A percentile compares a stretch with the other conserved stretches of the same genome.
These are phyloP conservation scores for Pseudogymnoascus sp. DNA, from an alignment of 2,329 filamentous ascomycete genomes.

Conservation along the genomic window DNA sequence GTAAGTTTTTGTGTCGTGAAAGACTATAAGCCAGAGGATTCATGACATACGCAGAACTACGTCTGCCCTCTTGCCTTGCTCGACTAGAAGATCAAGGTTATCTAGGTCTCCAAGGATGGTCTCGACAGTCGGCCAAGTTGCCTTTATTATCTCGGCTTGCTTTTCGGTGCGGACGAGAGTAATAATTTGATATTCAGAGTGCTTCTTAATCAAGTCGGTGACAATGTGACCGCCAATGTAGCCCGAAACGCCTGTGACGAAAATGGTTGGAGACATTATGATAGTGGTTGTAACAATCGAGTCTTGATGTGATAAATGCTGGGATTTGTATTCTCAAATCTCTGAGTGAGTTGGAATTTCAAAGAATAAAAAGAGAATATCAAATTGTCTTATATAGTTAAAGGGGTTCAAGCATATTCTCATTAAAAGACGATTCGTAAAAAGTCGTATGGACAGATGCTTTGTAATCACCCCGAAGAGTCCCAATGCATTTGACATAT, in stretches of 20 bases:
- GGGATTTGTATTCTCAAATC: neutral
- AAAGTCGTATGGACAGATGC: neutral
- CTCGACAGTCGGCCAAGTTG: conserved; percentile 13
- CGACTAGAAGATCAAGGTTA: conserved; percentile 11
- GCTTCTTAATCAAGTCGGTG: conserved; percentile 10
- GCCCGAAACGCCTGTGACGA: conserved; percentile 17
- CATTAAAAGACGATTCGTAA: neutral
- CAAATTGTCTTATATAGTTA: neutral
- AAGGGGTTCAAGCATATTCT: neutral
- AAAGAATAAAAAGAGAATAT: neutral
- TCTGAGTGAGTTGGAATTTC: neutral
- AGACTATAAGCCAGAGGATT: neutral
- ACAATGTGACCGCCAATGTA: conserved; percentile 19
- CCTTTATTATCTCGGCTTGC: conserved; percentile 12
- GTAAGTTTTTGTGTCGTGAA: neutral
- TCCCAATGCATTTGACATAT: neutral
- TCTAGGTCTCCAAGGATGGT: conserved; percentile 15
- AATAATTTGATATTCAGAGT: conserved; percentile 15
- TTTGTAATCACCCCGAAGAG: neutral
- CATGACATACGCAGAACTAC: conserved; percentile 14
- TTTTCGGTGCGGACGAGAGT: conserved; percentile 16
- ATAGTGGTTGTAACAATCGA: neutral
- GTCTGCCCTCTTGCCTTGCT: conserved; percentile 15
- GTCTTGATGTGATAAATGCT: neutral
- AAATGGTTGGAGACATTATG: conserved; percentile 16